phyloP scores from a whole-genome alignment of 2,329 filamentous ascomycete genomes.

The Incumbomyces lentus region DNA sequence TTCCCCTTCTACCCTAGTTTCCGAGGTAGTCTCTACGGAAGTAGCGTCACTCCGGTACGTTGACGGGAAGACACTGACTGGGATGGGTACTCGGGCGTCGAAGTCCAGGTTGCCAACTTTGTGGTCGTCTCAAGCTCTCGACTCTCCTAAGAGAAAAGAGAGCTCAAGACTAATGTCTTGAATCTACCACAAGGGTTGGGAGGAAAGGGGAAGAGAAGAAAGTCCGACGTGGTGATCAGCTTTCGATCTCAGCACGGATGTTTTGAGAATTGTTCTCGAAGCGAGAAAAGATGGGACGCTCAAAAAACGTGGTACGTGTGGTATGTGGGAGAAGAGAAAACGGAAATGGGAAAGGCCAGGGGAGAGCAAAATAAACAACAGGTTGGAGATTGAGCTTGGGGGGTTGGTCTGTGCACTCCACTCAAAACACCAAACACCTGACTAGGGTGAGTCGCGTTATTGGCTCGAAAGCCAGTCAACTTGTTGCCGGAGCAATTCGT shows the following conservation, averaged over 20 bases:
- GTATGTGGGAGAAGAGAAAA: background rate
- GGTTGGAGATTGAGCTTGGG: constrained; percentile 1
- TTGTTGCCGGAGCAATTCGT: constrained; percentile 6
- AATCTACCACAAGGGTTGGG: constrained; percentile 8
- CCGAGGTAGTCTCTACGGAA: constrained; percentile 49
- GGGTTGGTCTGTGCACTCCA: constrained; percentile 5
- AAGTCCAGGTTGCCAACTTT: constrained; percentile 23
- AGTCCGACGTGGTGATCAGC: constrained; percentile 3
- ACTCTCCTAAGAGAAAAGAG: constrained; percentile 23
- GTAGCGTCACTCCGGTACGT: constrained; percentile 75
- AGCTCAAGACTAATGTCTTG: constrained; percentile 21
- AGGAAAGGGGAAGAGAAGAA: constrained; percentile 5
- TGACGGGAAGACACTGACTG: constrained; percentile 99
- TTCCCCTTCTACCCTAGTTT: constrained; percentile 77
- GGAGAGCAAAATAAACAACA: constrained; percentile 6
- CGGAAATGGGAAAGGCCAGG: constrained; percentile 2
- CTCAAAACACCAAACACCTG: constrained; percentile 3
- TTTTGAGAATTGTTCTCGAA: constrained; percentile 7
- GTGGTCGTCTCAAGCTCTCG: constrained; percentile 22
- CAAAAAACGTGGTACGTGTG: background rate
- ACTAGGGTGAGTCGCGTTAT: background rate
- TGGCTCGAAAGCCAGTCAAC: background rate
- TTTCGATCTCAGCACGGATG: constrained; percentile 5
- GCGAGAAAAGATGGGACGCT: constrained; percentile 1
- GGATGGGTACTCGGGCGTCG: constrained; percentile 78